Evolutionary conservation across 1,139 yeast genomes (phyloP).

Genomic region (Protomyces macrosporus): DNA sequence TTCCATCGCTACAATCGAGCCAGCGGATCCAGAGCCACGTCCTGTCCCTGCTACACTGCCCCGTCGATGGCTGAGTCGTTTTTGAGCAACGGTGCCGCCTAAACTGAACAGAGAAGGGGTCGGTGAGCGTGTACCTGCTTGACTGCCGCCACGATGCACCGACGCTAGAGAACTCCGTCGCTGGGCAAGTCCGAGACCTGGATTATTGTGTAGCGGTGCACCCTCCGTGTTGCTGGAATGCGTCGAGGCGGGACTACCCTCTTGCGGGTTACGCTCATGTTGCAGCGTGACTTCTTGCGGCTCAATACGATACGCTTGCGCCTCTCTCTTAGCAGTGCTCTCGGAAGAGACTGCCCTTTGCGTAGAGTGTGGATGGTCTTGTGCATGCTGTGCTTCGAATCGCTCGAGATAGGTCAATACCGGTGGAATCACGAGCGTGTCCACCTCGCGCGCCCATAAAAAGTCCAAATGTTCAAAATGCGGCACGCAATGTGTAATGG

Average conservation of each 20-base stretch:
- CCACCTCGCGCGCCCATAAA: slow-evolving; percentile 76
- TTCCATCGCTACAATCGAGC: not conserved
- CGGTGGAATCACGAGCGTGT: slow-evolving; percentile 50
- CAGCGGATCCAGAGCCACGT: not conserved
- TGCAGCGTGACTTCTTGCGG: not conserved
- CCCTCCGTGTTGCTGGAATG: not conserved
- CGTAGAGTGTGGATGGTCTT: too few species aligned
- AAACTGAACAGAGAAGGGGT: not conserved
- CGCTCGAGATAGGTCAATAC: slow-evolving; percentile 38
- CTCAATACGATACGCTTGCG: not conserved
- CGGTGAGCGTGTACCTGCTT: not conserved
- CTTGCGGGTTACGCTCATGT: not conserved
- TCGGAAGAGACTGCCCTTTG: too few species aligned
- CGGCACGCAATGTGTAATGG: slow-evolving; percentile 46
- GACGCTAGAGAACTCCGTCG: not conserved
- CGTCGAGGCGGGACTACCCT: not conserved
- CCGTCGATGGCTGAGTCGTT: not conserved
- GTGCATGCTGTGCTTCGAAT: not conserved
- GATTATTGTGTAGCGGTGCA: not conserved
- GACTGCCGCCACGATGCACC: not conserved
- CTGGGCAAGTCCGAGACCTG: too few species aligned
- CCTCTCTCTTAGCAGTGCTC: too few species aligned
- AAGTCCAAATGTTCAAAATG: slow-evolving; percentile 81
- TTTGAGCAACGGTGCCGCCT: not conserved
- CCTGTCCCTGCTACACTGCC: not conserved